phyloP scores from a whole-genome alignment of 1,284 basidiomycete genomes.

The Phaffia rhodozyma region DNA sequence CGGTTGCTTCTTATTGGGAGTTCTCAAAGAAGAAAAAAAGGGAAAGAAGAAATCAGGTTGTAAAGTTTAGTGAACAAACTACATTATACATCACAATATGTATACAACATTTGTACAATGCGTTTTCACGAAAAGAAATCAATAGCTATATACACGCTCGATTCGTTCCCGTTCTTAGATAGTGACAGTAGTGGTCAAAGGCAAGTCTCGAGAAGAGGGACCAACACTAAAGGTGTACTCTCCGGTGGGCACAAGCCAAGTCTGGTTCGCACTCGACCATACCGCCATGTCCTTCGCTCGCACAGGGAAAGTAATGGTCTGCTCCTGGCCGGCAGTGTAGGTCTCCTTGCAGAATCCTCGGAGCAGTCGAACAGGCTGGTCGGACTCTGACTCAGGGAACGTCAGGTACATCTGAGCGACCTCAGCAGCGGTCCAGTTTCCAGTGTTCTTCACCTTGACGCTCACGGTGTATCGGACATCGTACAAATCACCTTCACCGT shows the following conservation, averaged over 20 bases:
- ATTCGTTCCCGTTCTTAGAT: background rate
- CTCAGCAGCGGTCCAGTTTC: conserved; percentile 33
- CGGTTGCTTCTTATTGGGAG: no score
- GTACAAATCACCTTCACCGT: conserved; percentile 30
- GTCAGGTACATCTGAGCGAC: conserved; percentile 40
- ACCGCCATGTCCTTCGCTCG: conserved; percentile 37
- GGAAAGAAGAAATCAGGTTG: no score
- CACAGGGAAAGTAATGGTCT: conserved; percentile 28
- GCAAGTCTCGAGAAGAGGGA: conserved; percentile 29
- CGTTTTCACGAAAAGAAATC: no score
- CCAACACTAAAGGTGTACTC: conserved; percentile 32
- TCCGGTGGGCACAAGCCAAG: conserved; percentile 33
- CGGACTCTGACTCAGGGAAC: conserved; percentile 31
- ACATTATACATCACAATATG: no score
- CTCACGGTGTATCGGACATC: conserved; percentile 29
- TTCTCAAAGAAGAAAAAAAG: no score
- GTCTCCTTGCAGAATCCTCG: conserved; percentile 33
- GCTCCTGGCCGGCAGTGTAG: conserved; percentile 26
- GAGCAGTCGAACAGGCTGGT: conserved; percentile 33
- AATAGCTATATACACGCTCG: no score
- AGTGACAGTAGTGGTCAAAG: background rate
- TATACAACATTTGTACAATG: no score
- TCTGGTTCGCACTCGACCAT: conserved; percentile 34
- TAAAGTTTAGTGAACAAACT: no score
- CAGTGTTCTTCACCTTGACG: conserved; percentile 37